Base-by-base conservation (phyloP, 75 land plant species). In the Cupressus sempervirens region DNA sequence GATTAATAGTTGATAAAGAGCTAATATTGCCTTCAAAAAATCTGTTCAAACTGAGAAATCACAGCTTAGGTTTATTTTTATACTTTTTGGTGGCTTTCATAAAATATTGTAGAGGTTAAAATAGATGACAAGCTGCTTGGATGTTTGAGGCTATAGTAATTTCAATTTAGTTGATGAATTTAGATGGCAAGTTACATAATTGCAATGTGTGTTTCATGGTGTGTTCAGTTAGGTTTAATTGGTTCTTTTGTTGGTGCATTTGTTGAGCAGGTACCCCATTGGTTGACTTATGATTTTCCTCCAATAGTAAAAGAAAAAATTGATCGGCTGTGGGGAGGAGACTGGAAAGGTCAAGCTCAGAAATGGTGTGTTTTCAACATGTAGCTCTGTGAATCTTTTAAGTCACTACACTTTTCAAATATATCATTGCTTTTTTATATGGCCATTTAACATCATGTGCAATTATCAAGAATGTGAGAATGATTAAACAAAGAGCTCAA, bases 301-400 rank as follows among this genome's bases (percentile, higher is more conserved):
- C 94, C 96, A 68, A 89, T 91, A 79, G 97, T 95, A 67, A 95
- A 93, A 85, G 91, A 89, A 46, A 95, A 93, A 86, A 90, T 95
- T 16, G 90, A 92, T 35, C 91, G 86, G 14, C 67, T 95, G 11
- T 95, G 97, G 97, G 92, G 96, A 81, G 91, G 91, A 30, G 92
- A 91, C 89, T 96, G 96, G 96, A 93, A 91, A 85, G 98, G 96
- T 7, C 96, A 96, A 86, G 98, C 98, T 79, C 98, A 96, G 83
- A 96, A 96, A 80, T 96, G 98, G 98, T 96, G 29, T 58, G 87
- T 43, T 43, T 16, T 83, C 84, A 83, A 46, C 76, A 12, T 75
- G 6, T 86, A 54, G 26, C 45, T 23, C 43, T 30, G 13, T 41
- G 30, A 72, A 68, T 46, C 84, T n/a, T 18, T 30, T 35, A 43